Base-by-base conservation (phyloP, 2,329 filamentous ascomycete genomes). In the Pestalotiopsis sp. region DNA sequence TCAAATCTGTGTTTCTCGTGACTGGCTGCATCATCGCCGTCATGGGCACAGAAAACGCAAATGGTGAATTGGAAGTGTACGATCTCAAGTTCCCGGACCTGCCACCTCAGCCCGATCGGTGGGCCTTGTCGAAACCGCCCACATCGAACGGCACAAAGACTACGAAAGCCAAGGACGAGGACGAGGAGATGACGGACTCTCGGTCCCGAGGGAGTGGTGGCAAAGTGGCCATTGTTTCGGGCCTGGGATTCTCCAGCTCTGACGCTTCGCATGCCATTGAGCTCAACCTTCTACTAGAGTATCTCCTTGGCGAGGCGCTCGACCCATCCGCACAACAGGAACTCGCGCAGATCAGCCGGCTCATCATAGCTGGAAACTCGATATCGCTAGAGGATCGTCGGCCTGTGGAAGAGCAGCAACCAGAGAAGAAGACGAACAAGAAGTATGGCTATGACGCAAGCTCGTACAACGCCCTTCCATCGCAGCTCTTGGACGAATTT, bases 391-490 rank as follows among this genome's bases (percentile, higher is more conserved):
- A 79, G n/a, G 75, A 78, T 49, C 78, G 78, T 58, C 76, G 77
- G 52, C 63, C 36, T n/a, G 63, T 74, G 2, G 77, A 82, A 70
- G 77, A 85, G 69, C 78, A 85, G 77, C 73, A 75, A 0, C 72
- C 74, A 60, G 81, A 86, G 74, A 89, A 86, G 77, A 84, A 82
- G 70, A 74, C 76, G 1, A 81, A 85, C 65, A 97, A 94, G 79
- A 97, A 97, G 78, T 98, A 98, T 81, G 95, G 96, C 70, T 98
- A 98, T 82, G 96, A 99, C 79, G 90, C 93, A 68, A 91, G 91
- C 67, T 82, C 92, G 0, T 99, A 98, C 84, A 97, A 99, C 77
- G 86, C 95, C 1, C 85, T 92, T 1, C 96, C 96, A 0, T 94
- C 93, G 3, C 90, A 92, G 68, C 91, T 93, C 61, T 87, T 99